These are phyloP conservation scores for Candida manassasensis DNA, from an alignment of 805 yeast genomes.

Conservation along the genomic window DNA sequence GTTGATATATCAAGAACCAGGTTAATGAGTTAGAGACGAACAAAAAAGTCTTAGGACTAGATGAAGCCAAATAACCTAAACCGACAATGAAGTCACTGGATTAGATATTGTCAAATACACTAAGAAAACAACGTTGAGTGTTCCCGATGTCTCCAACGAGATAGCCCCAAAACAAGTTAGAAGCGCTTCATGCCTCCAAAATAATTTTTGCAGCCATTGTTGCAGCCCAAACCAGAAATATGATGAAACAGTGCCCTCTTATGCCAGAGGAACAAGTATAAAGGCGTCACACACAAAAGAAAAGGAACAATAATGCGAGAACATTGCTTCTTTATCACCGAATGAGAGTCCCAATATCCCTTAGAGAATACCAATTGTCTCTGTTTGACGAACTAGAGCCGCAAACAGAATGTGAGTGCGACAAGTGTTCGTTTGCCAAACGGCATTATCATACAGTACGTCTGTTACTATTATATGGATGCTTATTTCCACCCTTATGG, in stretches of 20 bases:
- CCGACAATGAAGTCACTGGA: too few species aligned
- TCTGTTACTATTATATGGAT: conserved; percentile 13
- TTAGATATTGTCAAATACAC: too few species aligned
- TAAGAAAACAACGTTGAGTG: too few species aligned
- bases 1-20: too few species aligned
- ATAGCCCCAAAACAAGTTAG: too few species aligned
- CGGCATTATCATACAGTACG: neutral
- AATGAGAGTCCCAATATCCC: neutral
- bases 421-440: conserved; percentile 5
- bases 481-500: conserved; percentile 20
- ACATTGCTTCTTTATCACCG: neutral
- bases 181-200: too few species aligned
- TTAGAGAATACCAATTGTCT: neutral
- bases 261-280: neutral
- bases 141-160: too few species aligned
- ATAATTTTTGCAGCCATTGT: conserved; percentile 1
- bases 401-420: conserved; percentile 7
- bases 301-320: neutral
- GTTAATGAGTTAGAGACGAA: too few species aligned
- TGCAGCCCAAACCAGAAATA: neutral
- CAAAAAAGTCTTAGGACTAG: too few species aligned
- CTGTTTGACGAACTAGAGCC: neutral
- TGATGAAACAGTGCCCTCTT: neutral
- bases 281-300: neutral
- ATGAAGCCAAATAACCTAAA: too few species aligned